Evolutionary conservation across 495 filamentous ascomycete genomes (phyloP), one percentile per base, ranked within the genome.

Genomic region (Tuber melanosporum): DNA sequence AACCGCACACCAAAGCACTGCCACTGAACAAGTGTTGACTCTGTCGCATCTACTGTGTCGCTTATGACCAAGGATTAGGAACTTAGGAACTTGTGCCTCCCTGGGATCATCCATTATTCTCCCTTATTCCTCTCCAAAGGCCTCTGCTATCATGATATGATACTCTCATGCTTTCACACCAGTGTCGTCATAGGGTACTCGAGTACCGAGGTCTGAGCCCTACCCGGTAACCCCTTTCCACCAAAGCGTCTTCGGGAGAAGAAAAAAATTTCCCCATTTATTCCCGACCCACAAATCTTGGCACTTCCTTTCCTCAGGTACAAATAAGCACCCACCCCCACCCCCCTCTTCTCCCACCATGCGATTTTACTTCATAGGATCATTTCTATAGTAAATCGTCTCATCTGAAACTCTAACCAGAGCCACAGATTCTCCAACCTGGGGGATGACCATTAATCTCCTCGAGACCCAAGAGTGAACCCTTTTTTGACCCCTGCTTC

Each of bases 351-450:
- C 70, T 72, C 47, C 66, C 76, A 20, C 69, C 83, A 74, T 76
- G 72, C 76, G 76, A 85, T 80, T 80, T 80, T 86, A 89, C 87
- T 89, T 89, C 88, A 90, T 90, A 92, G 90, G 92, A 93, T 92
- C 91, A 92, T 90, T 92, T 92, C 88, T 92, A 92, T 90, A 93
- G 91, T 91, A 90, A 87, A 91, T 88, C 90, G 91, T 90, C 87
- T 85, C 87, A 88, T 89, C 89, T 91, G 89, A 89, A 88, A 90
- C 91, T 87, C 90, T 89, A 88, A 92, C 88, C 90, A 85, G 84
- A 89, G 87, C 86, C 83, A 87, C 86, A 88, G 87, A 88, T 85
- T 78, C 76, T 78, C 87, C 86, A 88, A 86, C 87, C 87, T 87
- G 87, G 88, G 87, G 87, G 88, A 89, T 89, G 86, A 88, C 77